Evolutionary conservation across 2,329 filamentous ascomycete species (phyloP).

Genomic region (Aspergillus brunneoviolaceus): DNA sequence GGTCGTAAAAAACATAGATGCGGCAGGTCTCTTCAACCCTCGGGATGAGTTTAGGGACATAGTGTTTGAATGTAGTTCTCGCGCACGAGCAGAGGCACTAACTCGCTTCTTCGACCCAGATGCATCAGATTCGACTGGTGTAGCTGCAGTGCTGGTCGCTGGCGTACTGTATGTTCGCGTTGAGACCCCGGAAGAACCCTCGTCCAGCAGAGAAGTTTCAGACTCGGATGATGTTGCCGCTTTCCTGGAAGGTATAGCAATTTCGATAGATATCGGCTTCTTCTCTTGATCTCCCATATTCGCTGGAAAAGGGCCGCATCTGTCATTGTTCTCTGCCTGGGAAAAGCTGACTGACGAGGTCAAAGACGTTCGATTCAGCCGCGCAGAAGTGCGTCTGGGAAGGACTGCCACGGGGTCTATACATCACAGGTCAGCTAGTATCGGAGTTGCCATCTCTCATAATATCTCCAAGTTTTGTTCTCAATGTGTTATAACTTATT

Average conservation of each 20-base stretch:
- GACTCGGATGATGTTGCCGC: constrained; percentile 24
- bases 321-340: constrained; percentile 14
- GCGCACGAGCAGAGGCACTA: constrained; percentile 48
- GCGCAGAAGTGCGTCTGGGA: constrained; percentile 25
- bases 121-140: constrained; percentile 50
- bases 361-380: constrained; percentile 20
- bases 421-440: neutral
- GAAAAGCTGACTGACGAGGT: neutral
- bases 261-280: constrained; percentile 21
- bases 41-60: constrained; percentile 31
- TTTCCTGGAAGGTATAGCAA: constrained; percentile 33
- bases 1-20: constrained; percentile 44
- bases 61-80: constrained; percentile 51
- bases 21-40: constrained; percentile 47
- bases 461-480: neutral
- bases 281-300: neutral
- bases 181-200: constrained; percentile 42
- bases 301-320: neutral
- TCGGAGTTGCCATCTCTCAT: too few species aligned
- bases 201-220: constrained; percentile 42
- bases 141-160: constrained; percentile 58
- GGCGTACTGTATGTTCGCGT: constrained; percentile 60
- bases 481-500: neutral
- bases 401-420: constrained; percentile 7
- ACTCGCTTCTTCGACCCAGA: constrained; percentile 32